Percentiles rank a stretch among this genome's conserved stretches.
These are phyloP conservation scores for Kwoniella sp. DNA, from an alignment of 768 basidiomycete species.

Conservation along the genomic window DNA sequence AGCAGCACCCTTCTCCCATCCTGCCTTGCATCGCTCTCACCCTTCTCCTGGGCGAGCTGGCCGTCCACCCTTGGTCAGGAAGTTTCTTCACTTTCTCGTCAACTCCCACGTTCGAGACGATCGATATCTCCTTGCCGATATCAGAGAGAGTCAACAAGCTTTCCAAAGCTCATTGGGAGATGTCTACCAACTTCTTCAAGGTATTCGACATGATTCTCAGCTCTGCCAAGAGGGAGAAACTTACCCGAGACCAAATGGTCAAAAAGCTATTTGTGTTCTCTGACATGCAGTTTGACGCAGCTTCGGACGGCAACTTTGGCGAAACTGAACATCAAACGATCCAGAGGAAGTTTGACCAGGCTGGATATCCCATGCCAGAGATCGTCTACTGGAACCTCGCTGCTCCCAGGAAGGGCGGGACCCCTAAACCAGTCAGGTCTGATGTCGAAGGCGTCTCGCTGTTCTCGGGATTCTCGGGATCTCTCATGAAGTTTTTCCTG, in stretches of 20 bases:
- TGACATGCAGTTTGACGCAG: conserved; percentile 76
- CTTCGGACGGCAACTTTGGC: conserved; percentile 52
- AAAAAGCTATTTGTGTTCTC: conserved; percentile 74
- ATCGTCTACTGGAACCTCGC: conserved; percentile 72
- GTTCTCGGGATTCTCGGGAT: conserved; percentile 70
- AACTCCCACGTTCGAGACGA: conserved; percentile 60
- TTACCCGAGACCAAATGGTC: conserved; percentile 73
- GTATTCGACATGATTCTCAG: conserved; percentile 63
- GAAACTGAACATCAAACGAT: conserved; percentile 68
- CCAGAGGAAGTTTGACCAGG: conserved; percentile 62
- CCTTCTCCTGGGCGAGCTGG: conserved; percentile 66
- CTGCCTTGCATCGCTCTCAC: conserved; percentile 68
- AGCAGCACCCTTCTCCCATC: conserved; percentile 59
- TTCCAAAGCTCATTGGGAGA: conserved; percentile 58
- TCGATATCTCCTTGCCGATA: conserved; percentile 57
- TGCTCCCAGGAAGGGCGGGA: conserved; percentile 24
- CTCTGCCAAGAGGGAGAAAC: conserved; percentile 63
- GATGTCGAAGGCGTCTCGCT: conserved; percentile 68
- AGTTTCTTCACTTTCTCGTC: conserved; percentile 71
- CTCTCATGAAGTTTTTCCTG: conserved; percentile 74
- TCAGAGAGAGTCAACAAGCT: conserved; percentile 58
- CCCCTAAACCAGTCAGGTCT: conserved; percentile 61
- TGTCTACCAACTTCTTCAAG: conserved; percentile 67
- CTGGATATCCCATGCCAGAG: conserved; percentile 73
- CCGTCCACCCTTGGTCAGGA: conserved; percentile 67